These are phyloP conservation scores for Apophysomyces elegans DNA, from an alignment of 371 early-diverging fungal species.

Conservation along the genomic window DNA sequence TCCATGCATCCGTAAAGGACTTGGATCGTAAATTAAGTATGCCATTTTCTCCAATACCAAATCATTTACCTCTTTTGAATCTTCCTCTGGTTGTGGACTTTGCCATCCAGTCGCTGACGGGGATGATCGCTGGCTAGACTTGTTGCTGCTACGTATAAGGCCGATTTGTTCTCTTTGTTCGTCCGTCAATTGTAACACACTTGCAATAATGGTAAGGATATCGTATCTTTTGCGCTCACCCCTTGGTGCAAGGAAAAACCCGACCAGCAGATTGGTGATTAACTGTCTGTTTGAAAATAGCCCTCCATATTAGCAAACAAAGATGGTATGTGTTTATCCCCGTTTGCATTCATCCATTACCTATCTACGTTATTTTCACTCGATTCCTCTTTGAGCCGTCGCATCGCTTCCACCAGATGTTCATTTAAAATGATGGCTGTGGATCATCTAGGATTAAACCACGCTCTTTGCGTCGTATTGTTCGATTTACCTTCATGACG, in stretches of 20 bases:
- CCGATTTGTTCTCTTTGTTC: conserved; percentile 90
- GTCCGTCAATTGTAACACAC: conserved; percentile 81
- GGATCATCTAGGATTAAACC: neutral
- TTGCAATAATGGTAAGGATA: conserved; percentile 86
- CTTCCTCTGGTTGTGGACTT: conserved; percentile 40
- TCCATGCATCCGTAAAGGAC: conserved; percentile 90
- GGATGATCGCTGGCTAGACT: conserved; percentile 17
- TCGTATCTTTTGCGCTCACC: conserved; percentile 91
- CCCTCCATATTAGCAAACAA: neutral
- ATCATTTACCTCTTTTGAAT: conserved; percentile 28
- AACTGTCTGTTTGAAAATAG: conserved; percentile 61
- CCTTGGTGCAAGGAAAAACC: conserved; percentile 81
- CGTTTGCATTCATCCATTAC: conserved; percentile 20
- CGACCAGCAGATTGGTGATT: conserved; percentile 84
- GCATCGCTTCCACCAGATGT: conserved; percentile 85
- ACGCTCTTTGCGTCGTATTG: too few species aligned
- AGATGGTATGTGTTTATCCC: too few species aligned
- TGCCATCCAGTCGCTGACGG: conserved; percentile 25
- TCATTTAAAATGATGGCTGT: conserved; percentile 80
- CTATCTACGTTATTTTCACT: conserved; percentile 83
- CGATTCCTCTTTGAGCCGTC: conserved; percentile 77
- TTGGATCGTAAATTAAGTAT: conserved; percentile 24
- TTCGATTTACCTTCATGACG: conserved; percentile 69
- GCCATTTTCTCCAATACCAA: neutral
- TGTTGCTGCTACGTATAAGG: conserved; percentile 59